These are phyloP conservation scores for Euphorbia tirucalli DNA, from an alignment of 345 rosid species.

Conservation along the genomic window DNA sequence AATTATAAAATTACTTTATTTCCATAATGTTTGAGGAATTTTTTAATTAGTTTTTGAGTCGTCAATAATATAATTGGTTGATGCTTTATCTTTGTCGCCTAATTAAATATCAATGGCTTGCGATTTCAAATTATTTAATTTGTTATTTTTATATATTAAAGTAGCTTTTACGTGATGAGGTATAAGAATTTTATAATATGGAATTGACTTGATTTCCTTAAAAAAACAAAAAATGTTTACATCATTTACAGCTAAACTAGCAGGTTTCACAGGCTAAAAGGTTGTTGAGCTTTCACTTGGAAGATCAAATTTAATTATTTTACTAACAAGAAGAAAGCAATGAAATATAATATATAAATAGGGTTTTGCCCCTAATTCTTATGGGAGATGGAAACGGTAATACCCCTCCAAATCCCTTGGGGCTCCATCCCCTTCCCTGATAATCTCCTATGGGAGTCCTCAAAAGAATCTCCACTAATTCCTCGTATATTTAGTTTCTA, in stretches of 20 bases:
- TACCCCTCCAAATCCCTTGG: too few species aligned
- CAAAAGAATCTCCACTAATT: too few species aligned
- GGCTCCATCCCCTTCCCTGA: too few species aligned
- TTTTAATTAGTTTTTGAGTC: background rate
- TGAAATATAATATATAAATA: background rate
- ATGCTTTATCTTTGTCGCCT: background rate
- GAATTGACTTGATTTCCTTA: background rate
- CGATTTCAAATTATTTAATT: background rate
- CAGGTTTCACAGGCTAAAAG: background rate
- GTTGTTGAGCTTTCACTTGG: constrained; percentile 9
- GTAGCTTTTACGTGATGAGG: background rate
- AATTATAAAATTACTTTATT: too few species aligned
- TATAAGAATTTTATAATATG: background rate
- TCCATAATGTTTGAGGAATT: background rate
- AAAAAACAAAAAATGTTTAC: background rate
- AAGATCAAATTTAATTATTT: background rate
- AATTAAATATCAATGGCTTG: background rate
- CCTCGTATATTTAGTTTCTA: too few species aligned
- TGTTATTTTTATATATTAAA: background rate
- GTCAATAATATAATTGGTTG: background rate
- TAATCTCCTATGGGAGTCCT: too few species aligned
- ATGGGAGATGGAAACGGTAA: too few species aligned
- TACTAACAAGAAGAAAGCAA: background rate
- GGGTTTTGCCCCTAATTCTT: too few species aligned
- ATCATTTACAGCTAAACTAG: background rate